Percentiles rank a stretch among this genome's conserved stretches.
Conservation (phyloP, 1,284 basidiomycete species). For the Peniophora sp. region DNA sequence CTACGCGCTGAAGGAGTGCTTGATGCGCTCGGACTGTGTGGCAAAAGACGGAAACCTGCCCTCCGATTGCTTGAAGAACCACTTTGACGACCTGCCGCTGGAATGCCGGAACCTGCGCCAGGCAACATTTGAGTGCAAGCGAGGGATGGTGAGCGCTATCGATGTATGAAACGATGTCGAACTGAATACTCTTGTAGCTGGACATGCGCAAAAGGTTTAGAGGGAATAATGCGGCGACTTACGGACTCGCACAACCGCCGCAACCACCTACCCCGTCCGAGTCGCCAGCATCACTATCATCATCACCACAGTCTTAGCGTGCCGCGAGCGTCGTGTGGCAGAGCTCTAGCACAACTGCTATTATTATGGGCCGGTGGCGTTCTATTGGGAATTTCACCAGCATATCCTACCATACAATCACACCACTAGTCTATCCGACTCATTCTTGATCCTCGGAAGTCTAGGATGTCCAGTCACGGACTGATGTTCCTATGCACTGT, state of each 20-base stretch:
- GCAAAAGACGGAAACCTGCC: constrained; percentile 63
- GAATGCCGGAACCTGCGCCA: constrained; percentile 67
- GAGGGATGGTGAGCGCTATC: constrained; percentile 66
- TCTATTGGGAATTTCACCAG: no score
- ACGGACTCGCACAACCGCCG: constrained; percentile 7
- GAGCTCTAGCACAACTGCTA: no score
- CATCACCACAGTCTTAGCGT: background rate
- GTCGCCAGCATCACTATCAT: background rate
- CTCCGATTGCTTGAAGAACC: constrained; percentile 72
- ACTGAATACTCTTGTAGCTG: constrained; percentile 35
- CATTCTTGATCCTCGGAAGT: no score
- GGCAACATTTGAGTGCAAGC: constrained; percentile 82
- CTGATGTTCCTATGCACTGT: no score
- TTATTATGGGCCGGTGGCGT: no score
- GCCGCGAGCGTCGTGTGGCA: no score
- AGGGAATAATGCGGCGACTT: constrained; percentile 60
- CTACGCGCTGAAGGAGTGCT: constrained; percentile 68
- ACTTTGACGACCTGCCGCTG: constrained; percentile 66
- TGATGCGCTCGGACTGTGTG: constrained; percentile 79
- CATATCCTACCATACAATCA: no score
- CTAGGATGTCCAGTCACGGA: no score
- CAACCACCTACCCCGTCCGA: constrained; percentile 3
- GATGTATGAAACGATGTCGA: background rate
- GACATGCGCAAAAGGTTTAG: constrained; percentile 81
- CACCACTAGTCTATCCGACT: no score